These are phyloP conservation scores for Ascochyta fabae DNA, from an alignment of 2,329 filamentous ascomycete species.

Conservation along the genomic window DNA sequence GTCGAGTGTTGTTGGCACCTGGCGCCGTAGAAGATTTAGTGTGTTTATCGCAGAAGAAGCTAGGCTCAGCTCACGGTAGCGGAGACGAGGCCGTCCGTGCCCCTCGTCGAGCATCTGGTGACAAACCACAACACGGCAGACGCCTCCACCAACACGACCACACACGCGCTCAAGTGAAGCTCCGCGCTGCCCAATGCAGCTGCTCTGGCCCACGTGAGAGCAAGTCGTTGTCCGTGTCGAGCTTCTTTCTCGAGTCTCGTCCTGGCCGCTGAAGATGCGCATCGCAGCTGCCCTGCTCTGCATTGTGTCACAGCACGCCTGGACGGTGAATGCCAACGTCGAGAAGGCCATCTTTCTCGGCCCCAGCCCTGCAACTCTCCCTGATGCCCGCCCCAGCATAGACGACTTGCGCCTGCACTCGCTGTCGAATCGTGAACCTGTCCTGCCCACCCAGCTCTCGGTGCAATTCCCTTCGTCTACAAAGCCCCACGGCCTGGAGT, in stretches of 20 bases:
- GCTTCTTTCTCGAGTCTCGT: conserved; percentile 5
- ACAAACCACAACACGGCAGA: conserved; percentile 6
- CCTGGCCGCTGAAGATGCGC: conserved; percentile 43
- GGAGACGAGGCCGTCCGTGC: conserved; percentile 9
- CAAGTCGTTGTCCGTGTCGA: conserved; percentile 6
- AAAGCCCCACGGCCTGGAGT: conserved; percentile 64
- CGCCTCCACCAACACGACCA: conserved; percentile 2
- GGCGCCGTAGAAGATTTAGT: conserved; percentile 17
- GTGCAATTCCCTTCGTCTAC: conserved; percentile 69
- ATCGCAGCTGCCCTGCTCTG: conserved; percentile 38
- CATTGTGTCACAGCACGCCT: conserved; percentile 40
- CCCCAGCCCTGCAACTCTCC: conserved; percentile 64
- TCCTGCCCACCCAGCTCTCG: conserved; percentile 68
- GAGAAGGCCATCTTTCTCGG: conserved; percentile 91
- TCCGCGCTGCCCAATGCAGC: conserved; percentile 18
- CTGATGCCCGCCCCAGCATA: conserved; percentile 62
- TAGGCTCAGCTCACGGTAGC: conserved; percentile 7
- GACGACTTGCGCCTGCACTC: conserved; percentile 67
- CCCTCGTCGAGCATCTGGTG: neutral
- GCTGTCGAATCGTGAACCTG: conserved; percentile 62
- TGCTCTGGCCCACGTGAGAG: conserved; percentile 24
- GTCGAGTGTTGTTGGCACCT: conserved; percentile 32
- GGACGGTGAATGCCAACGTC: conserved; percentile 69
- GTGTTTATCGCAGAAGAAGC: conserved; percentile 19
- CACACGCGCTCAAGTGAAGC: conserved; percentile 6